phyloP scores from a whole-genome alignment of 805 yeast genomes.

The Nakazawaea molendinolei region DNA sequence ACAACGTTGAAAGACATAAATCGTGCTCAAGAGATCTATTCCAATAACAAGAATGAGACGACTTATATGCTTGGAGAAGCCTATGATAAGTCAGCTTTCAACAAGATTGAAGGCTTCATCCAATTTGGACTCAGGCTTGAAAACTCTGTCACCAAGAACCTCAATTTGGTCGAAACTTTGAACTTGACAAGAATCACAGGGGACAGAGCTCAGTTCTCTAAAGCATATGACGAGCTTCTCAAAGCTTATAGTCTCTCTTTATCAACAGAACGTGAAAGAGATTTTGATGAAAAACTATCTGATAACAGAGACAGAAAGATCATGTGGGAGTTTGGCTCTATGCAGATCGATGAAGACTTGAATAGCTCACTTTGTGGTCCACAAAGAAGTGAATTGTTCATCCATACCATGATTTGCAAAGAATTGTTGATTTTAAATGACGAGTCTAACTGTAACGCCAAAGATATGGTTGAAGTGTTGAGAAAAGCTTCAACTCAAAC shows the following conservation, averaged over 20 bases:
- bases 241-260: slow-evolving; percentile 16
- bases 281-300: slow-evolving; percentile 25
- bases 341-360: slow-evolving; percentile 20
- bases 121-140: slow-evolving; percentile 48
- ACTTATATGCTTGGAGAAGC: slow-evolving; percentile 42
- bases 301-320: slow-evolving; percentile 61
- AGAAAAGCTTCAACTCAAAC: not conserved
- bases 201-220: slow-evolving; percentile 14
- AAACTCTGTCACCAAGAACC: slow-evolving; percentile 41
- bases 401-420: slow-evolving; percentile 30
- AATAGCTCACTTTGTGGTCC: slow-evolving; percentile 21
- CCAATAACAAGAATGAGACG: slow-evolving; percentile 46
- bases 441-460: no score
- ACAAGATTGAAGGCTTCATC: slow-evolving; percentile 61
- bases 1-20: slow-evolving; percentile 27
- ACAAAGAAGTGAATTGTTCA: slow-evolving; percentile 20
- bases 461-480: slow-evolving; percentile 14
- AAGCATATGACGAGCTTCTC: slow-evolving; percentile 18
- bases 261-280: slow-evolving; percentile 21
- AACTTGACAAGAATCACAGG: slow-evolving; percentile 27
- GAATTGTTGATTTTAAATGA: slow-evolving; percentile 33
- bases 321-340: slow-evolving; percentile 43
- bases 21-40: slow-evolving; percentile 42
- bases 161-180: slow-evolving; percentile 27
- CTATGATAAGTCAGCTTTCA: slow-evolving; percentile 52